phyloP scores from a whole-genome alignment of 2,329 filamentous ascomycete genomes.

The Rutstroemia sp. region DNA sequence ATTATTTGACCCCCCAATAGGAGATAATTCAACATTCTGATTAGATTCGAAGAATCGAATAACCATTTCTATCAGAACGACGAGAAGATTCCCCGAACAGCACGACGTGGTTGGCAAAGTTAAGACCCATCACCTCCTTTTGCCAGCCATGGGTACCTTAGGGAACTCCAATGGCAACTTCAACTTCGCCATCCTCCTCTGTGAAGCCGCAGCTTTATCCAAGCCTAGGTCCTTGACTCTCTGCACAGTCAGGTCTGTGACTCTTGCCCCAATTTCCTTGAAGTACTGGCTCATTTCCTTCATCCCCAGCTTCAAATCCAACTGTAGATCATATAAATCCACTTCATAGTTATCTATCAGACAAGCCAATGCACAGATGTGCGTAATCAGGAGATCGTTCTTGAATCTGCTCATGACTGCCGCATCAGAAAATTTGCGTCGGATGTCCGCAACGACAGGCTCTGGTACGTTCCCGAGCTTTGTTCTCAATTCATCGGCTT shows the following conservation, averaged over 20 bases:
- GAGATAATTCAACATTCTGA: too few relatives aligned
- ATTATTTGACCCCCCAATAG: too few relatives aligned
- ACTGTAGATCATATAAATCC: constrained; percentile 60
- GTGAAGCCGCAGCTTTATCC: constrained; percentile 51
- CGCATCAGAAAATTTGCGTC: constrained; percentile 59
- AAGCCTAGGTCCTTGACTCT: constrained; percentile 46
- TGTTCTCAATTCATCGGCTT: constrained; percentile 53
- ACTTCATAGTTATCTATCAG: constrained; percentile 68
- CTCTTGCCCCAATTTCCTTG: constrained; percentile 64
- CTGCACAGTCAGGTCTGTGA: constrained; percentile 39
- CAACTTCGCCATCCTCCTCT: constrained; percentile 62
- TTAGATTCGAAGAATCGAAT: too few relatives aligned
- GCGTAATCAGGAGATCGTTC: constrained; percentile 63
- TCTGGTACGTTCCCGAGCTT: constrained; percentile 48
- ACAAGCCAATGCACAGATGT: constrained; percentile 63
- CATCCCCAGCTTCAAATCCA: constrained; percentile 66
- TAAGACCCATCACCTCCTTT: constrained; percentile 9
- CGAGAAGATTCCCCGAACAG: too few relatives aligned
- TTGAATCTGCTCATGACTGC: constrained; percentile 64
- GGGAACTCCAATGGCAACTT: constrained; percentile 78
- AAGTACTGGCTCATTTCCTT: constrained; percentile 67
- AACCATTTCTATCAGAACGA: too few relatives aligned
- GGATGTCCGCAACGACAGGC: constrained; percentile 57
- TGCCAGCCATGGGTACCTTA: constrained; percentile 37
- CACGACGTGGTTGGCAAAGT: too few relatives aligned